These are phyloP conservation scores for Gossypium mustelinum DNA, from an alignment of 345 rosid species.

Conservation along the genomic window DNA sequence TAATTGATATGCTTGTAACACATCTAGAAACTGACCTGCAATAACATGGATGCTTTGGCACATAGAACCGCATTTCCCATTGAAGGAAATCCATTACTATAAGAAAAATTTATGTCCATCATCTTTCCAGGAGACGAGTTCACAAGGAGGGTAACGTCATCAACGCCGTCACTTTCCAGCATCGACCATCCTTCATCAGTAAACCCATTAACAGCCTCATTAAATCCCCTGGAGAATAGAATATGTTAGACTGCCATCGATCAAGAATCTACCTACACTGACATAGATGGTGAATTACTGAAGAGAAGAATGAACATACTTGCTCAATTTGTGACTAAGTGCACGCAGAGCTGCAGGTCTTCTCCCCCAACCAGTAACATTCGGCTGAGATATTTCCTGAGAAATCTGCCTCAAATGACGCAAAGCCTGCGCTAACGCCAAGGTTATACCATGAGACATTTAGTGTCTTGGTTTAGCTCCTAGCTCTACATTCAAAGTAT, in stretches of 20 bases:
- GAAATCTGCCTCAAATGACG: conserved; percentile 90
- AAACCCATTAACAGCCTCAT: conserved; percentile 93
- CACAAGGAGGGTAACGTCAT: conserved; percentile 87
- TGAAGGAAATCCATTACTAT: conserved; percentile 63
- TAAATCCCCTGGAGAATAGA: conserved; percentile 67
- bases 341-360: conserved; percentile 93
- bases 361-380: conserved; percentile 82
- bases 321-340: conserved; percentile 87
- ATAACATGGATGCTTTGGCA: conserved; percentile 95
- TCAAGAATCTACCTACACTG: not conserved
- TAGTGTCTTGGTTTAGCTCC: not conserved
- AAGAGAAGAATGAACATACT: conserved; percentile 32
- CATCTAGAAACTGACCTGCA: conserved; percentile 50
- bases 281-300: not conserved
- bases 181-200: conserved; percentile 92
- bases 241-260: conserved; percentile 13
- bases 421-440: conserved; percentile 52
- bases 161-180: conserved; percentile 88
- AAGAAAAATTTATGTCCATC: conserved; percentile 65
- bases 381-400: conserved; percentile 89
- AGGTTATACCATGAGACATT: conserved; percentile 4
- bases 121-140: conserved; percentile 82
- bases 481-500: not conserved
- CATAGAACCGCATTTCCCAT: conserved; percentile 72
- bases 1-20: not conserved